Percentiles rank a stretch among this genome's conserved stretches.
Conservation (phyloP, 495 filamentous ascomycete species). For the Viridothelium virens region DNA sequence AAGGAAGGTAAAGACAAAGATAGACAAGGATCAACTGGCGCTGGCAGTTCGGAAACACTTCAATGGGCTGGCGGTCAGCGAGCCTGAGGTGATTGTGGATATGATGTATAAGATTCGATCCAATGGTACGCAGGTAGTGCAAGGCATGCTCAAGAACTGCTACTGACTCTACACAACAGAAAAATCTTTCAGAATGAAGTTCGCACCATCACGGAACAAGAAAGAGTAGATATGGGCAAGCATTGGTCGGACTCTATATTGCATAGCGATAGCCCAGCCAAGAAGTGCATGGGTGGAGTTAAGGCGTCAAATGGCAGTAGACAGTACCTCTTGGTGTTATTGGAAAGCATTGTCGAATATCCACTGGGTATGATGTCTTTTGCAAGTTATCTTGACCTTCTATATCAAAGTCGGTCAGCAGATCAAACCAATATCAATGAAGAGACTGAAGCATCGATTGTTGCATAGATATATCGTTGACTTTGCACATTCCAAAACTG, state of each 20-base stretch:
- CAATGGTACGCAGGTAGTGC: slow-evolving; percentile 41
- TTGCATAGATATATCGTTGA: too few relatives aligned
- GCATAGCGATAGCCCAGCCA: background rate
- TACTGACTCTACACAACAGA: slow-evolving; percentile 27
- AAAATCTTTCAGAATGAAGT: slow-evolving; percentile 43
- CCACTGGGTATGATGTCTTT: background rate
- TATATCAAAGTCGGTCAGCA: too few relatives aligned
- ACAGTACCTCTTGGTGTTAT: background rate
- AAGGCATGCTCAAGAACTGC: background rate
- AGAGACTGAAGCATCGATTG: too few relatives aligned
- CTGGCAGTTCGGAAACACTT: slow-evolving; percentile 81
- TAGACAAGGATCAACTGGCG: slow-evolving; percentile 73
- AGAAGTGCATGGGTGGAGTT: slow-evolving; percentile 1
- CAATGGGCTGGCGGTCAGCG: slow-evolving; percentile 72
- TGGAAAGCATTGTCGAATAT: background rate
- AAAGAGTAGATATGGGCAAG: slow-evolving; percentile 13
- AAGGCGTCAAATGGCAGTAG: background rate
- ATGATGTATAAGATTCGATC: slow-evolving; percentile 74
- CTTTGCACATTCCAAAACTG: too few relatives aligned
- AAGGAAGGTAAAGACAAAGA: slow-evolving; percentile 52
- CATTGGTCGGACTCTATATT: background rate
- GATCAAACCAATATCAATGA: too few relatives aligned
- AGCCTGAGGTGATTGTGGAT: slow-evolving; percentile 81
- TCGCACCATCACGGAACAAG: slow-evolving; percentile 30
- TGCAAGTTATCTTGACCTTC: background rate